These are phyloP conservation scores for Coemansia erecta DNA, from an alignment of 192 early-diverging fungal species.

Conservation along the genomic window DNA sequence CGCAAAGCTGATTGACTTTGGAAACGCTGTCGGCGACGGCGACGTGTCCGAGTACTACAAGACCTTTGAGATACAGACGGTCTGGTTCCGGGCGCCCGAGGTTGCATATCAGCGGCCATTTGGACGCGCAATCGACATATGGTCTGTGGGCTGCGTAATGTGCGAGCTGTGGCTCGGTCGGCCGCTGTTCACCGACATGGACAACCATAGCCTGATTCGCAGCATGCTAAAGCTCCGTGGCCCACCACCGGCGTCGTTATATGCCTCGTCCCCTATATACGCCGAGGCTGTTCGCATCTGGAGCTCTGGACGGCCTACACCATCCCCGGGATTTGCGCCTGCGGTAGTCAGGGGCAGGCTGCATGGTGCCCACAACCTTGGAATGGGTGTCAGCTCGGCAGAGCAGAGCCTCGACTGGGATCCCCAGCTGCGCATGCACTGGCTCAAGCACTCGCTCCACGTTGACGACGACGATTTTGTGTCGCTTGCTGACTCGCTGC, in stretches of 20 bases:
- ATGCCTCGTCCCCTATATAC: slow-evolving; percentile 62
- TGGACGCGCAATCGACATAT: slow-evolving; percentile 81
- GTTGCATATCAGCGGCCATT: slow-evolving; percentile 74
- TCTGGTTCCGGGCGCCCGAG: slow-evolving; percentile 96
- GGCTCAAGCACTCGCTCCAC: slow-evolving; percentile 50
- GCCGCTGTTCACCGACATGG: slow-evolving; percentile 67
- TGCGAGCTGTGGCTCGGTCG: slow-evolving; percentile 74
- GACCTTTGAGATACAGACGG: slow-evolving; percentile 82
- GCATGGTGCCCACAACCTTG: slow-evolving; percentile 1
- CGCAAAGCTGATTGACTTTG: slow-evolving; percentile 95
- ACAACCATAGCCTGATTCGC: slow-evolving; percentile 61
- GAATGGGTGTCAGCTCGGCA: slow-evolving; percentile 5
- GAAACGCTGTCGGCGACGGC: slow-evolving; percentile 69
- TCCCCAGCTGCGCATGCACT: slow-evolving; percentile 46
- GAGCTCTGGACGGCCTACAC: slow-evolving; percentile 25
- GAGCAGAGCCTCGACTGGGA: slow-evolving; percentile 51
- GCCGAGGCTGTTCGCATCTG: slow-evolving; percentile 57
- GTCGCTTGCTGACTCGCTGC: slow-evolving; percentile 59
- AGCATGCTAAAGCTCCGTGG: slow-evolving; percentile 70
- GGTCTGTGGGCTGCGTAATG: slow-evolving; percentile 82
- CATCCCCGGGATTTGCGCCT: slow-evolving; percentile 30
- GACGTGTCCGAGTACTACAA: slow-evolving; percentile 50
- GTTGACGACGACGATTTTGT: slow-evolving; percentile 52
- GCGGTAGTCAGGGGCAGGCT: slow-evolving; percentile 24
- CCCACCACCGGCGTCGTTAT: slow-evolving; percentile 65